phyloP scores from a whole-genome alignment of 2,329 filamentous ascomycete species.

The Colletotrichum ledebouriae region DNA sequence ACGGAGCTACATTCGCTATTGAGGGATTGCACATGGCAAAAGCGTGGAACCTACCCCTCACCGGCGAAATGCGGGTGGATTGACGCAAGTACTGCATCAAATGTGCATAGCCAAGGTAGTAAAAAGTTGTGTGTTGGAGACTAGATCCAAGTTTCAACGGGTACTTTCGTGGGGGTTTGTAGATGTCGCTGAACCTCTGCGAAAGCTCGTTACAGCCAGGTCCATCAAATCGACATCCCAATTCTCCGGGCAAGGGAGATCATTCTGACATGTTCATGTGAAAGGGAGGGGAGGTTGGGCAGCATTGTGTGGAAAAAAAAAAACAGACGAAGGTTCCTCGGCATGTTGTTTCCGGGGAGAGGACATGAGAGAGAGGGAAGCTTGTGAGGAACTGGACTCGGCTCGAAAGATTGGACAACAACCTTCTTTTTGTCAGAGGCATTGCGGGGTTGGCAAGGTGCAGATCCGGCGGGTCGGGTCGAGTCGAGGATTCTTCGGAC shows the following conservation, averaged over 20 bases:
- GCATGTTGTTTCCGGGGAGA: constrained; percentile 28
- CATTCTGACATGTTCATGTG: constrained; percentile 19
- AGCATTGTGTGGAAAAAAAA: constrained; percentile 10
- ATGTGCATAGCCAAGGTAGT: constrained; percentile 9
- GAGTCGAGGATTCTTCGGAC: constrained; percentile 43
- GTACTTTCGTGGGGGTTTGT: background rate
- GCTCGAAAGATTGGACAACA: constrained; percentile 17
- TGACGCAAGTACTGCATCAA: constrained; percentile 17
- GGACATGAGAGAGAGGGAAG: constrained; percentile 36
- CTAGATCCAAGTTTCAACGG: background rate
- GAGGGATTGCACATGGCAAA: constrained; percentile 1
- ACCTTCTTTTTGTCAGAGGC: constrained; percentile 6
- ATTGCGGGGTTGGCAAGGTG: constrained; percentile 25
- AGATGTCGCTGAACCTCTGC: background rate
- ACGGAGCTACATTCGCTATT: background rate
- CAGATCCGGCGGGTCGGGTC: constrained; percentile 46
- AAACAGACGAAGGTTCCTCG: constrained; percentile 25
- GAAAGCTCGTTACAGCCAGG: constrained; percentile 3
- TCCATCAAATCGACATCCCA: background rate
- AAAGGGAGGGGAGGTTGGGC: constrained; percentile 2
- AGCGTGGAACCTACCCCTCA: constrained; percentile 23
- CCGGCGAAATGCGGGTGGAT: constrained; percentile 30
- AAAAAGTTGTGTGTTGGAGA: background rate
- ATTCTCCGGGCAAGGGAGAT: background rate
- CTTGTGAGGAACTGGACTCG: constrained; percentile 16